These are phyloP conservation scores for Daphne laureola DNA, from an alignment of 441 rosid species.

Conservation along the genomic window DNA sequence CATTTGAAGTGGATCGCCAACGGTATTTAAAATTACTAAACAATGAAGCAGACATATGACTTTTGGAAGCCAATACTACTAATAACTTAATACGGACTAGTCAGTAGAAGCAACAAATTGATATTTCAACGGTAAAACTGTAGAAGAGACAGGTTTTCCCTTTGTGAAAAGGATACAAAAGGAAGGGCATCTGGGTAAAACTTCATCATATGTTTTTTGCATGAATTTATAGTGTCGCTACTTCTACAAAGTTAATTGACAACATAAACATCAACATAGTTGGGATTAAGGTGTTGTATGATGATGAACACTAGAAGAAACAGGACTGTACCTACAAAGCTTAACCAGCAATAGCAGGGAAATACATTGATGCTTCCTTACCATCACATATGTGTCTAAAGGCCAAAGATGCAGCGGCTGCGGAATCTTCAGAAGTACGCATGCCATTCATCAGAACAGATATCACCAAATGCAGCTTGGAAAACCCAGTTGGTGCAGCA, in stretches of 20 bases:
- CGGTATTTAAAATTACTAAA: neutral
- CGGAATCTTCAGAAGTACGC: conserved; percentile 95
- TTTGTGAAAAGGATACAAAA: too few relatives aligned
- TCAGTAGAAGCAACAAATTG: too few relatives aligned
- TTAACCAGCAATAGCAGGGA: neutral
- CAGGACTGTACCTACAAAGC: neutral
- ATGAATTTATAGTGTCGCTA: too few relatives aligned
- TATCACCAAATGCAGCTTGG: conserved; percentile 70
- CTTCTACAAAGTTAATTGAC: too few relatives aligned
- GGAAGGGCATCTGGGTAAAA: too few relatives aligned
- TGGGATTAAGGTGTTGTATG: too few relatives aligned
- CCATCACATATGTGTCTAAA: conserved; percentile 95
- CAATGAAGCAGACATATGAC: neutral
- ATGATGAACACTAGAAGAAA: neutral
- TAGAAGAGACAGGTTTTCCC: too few relatives aligned
- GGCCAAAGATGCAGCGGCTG: conserved; percentile 97
- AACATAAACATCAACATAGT: too few relatives aligned
- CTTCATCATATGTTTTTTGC: too few relatives aligned
- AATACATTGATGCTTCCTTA: conserved; percentile 19
- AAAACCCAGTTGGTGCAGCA: conserved; percentile 62
- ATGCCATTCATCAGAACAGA: conserved; percentile 82
- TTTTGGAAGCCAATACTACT: too few relatives aligned
- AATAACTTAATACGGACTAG: too few relatives aligned
- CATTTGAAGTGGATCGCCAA: conserved; percentile 19
- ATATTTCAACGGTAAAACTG: too few relatives aligned